These are phyloP conservation scores for Fusarium torreyae DNA, from an alignment of 2,329 filamentous ascomycete species.

Conservation along the genomic window DNA sequence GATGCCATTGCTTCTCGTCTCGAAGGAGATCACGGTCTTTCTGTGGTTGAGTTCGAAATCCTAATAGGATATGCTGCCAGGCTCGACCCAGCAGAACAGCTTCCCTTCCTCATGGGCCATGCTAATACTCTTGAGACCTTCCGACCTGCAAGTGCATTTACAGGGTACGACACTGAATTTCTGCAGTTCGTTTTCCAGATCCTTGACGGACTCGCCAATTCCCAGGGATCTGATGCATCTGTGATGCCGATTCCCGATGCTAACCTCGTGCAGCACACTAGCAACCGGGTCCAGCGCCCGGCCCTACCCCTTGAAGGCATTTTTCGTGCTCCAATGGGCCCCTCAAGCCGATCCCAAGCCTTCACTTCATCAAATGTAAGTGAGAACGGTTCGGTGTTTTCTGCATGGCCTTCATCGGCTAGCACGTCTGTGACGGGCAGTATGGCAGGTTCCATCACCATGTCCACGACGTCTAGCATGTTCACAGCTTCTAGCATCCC, in stretches of 20 bases:
- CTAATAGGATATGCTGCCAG: neutral
- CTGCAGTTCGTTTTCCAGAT: neutral
- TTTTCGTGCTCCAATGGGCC: accelerated
- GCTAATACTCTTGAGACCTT: neutral
- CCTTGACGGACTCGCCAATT: neutral
- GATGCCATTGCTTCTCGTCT: neutral
- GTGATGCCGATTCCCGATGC: neutral
- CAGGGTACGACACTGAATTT: neutral
- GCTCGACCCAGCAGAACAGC: neutral
- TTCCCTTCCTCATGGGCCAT: neutral
- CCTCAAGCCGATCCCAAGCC: too few species aligned
- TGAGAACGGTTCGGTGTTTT: neutral
- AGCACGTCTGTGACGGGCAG: neutral
- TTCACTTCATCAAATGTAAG: neutral
- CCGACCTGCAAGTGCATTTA: neutral
- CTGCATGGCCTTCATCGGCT: neutral
- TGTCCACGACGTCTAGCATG: neutral
- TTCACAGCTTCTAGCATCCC: neutral
- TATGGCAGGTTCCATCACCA: neutral
- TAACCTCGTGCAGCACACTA: neutral
- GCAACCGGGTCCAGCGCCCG: neutral
- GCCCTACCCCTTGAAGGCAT: accelerated
- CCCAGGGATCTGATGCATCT: too few species aligned
- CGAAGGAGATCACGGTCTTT: neutral
- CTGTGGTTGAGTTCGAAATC: neutral